phyloP scores from a whole-genome alignment of 1,284 basidiomycete genomes.

The Pyrrhoderma lamaoense region DNA sequence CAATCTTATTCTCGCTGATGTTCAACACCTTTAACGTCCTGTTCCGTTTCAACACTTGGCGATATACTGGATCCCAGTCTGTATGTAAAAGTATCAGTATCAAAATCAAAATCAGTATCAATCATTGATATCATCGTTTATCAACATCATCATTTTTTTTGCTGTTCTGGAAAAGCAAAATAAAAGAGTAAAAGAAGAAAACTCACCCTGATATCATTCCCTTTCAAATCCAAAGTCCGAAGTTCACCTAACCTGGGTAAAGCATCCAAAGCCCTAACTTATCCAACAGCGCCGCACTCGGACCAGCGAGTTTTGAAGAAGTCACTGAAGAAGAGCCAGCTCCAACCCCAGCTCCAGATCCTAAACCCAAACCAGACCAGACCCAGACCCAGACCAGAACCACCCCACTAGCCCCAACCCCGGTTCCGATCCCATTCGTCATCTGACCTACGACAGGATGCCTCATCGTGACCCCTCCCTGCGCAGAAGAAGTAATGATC shows the following conservation, averaged over 20 bases:
- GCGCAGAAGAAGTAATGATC: conserved; percentile 65
- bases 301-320: conserved; percentile 38
- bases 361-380: background rate
- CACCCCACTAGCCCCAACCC: background rate
- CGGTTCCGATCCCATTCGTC: background rate
- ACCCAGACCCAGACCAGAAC: background rate
- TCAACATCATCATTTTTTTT: too few species aligned
- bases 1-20: conserved; percentile 89
- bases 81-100: conserved; percentile 1
- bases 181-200: background rate
- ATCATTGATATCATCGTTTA: too few species aligned
- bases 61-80: conserved; percentile 83
- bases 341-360: background rate
- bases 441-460: conserved; percentile 33
- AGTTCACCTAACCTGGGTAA: conserved; percentile 81
- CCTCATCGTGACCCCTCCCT: conserved; percentile 73
- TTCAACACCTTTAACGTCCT: conserved; percentile 92
- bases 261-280: conserved; percentile 79
- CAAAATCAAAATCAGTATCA: too few species aligned
- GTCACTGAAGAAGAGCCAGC: conserved; percentile 21
- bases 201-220: conserved; percentile 84
- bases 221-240: conserved; percentile 83
- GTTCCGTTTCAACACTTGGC: conserved; percentile 96
- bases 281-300: conserved; percentile 67
- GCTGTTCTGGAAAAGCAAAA: background rate